Conservation (phyloP, 2,329 filamentous ascomycete species). For the Teratosphaeria zuluensis region DNA sequence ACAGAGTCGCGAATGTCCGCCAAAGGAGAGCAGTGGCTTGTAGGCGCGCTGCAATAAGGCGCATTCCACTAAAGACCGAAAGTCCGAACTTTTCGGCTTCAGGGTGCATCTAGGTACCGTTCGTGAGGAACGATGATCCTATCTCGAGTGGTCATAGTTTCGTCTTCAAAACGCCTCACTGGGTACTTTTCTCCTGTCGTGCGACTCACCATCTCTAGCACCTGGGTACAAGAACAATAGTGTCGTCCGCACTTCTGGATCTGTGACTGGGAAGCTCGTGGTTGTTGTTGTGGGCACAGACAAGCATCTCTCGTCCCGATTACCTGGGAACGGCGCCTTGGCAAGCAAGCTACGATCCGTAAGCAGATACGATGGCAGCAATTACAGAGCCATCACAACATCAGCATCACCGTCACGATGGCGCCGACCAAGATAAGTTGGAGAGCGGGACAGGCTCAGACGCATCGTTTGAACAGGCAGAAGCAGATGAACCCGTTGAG, state of each 20-base stretch:
- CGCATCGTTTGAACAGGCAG: neutral
- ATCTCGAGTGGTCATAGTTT: neutral
- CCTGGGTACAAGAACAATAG: neutral
- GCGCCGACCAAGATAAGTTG: neutral
- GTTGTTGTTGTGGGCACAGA: neutral
- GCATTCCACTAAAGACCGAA: neutral
- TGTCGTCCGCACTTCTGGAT: neutral
- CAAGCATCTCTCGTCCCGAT: neutral
- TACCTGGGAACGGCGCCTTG: neutral
- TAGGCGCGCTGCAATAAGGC: no score
- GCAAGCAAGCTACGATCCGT: neutral
- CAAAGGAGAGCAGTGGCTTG: neutral
- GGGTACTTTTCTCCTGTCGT: neutral
- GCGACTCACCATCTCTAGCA: neutral
- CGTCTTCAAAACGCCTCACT: neutral
- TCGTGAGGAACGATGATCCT: neutral
- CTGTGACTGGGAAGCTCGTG: neutral
- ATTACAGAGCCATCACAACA: neutral
- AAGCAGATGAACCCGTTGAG: conserved; percentile 2
- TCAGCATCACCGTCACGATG: neutral
- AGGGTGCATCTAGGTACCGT: no score
- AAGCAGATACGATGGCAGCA: neutral
- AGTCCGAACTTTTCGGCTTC: neutral
- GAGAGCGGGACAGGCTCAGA: neutral
- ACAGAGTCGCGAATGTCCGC: neutral